Base-by-base conservation (phyloP, 805 yeast genomes). In the Candida lessepsii region DNA sequence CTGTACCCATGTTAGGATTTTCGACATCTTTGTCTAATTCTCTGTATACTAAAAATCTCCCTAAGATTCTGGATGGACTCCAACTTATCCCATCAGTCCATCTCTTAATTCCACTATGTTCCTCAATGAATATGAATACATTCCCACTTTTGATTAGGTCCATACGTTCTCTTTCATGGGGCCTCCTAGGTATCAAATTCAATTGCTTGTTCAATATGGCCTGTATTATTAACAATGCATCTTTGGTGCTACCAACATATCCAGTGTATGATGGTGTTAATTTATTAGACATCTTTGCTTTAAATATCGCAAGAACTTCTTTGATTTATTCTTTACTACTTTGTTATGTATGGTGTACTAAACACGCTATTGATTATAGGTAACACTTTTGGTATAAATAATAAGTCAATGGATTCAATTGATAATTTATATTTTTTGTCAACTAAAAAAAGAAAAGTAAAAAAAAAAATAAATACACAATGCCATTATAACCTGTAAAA, bases 31-130 rank as follows among this genome's bases (percentile, higher is more conserved):
- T 58, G 47, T 69, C 72, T 34, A 68, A 51, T 40, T 89, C 95
- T 19, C 95, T 75, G 60, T 90, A 90, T 9, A 90, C 81, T 24
- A 90, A 66, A 52, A 90, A 90, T 43, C 93, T 71, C 5, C 96
- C 96, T 19, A 88, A 70, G 28, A 90, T 88, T 35, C 97, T 70
- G 2, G 95, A 83, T 0, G 97, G 96, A 2, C 90, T 80, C 98
- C 98, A 90, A 10, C 90, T 71, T 10, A 86, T 77, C n/a, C 96
- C 96, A 55, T 90, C 98, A 1, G 98, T 90, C 98, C 98, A 90
- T 44, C 98, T 71, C 57, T 85, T 86, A 45, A 90, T 89, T 2
- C 91, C 89, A 0, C 90, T 80, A 9, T 75, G 68, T 49, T 84
- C 87, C 60, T 90, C 96, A 35, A 83, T 76, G 54, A 90, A 89